A percentile compares a stretch with the other conserved stretches of the same genome.
These are phyloP conservation scores for Penicillium angulare DNA, from an alignment of 495 filamentous ascomycete genomes.

Conservation along the genomic window DNA sequence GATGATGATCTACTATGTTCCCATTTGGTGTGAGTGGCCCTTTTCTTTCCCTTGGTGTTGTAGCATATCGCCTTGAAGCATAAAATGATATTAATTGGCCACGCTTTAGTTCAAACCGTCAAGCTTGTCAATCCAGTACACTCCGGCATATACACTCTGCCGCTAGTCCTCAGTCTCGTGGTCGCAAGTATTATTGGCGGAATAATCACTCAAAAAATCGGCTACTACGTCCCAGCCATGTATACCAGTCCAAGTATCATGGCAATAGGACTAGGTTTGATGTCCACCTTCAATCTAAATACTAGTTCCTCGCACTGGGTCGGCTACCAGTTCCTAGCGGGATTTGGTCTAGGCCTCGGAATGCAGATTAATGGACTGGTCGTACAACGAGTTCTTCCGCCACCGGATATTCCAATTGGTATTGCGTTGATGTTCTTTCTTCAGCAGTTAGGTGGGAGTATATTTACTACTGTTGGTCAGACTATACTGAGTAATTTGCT, in stretches of 20 bases:
- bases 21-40: neutral
- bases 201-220: conserved; percentile 54
- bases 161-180: conserved; percentile 64
- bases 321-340: conserved; percentile 71
- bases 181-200: conserved; percentile 63
- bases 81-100: conserved; percentile 55
- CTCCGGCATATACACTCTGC: conserved; percentile 76
- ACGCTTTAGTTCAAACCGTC: conserved; percentile 84
- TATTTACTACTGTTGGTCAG: conserved; percentile 73
- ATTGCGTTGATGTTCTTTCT: conserved; percentile 65
- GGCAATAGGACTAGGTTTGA: conserved; percentile 66
- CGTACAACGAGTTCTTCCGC: conserved; percentile 61
- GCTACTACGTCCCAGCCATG: conserved; percentile 79
- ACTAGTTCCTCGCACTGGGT: conserved; percentile 63
- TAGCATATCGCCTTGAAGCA: too few species aligned
- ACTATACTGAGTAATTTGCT: neutral
- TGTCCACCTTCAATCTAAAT: conserved; percentile 60
- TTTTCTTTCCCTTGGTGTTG: neutral
- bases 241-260: conserved; percentile 55
- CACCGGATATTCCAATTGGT: conserved; percentile 64
- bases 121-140: conserved; percentile 63
- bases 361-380: conserved; percentile 69
- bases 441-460: conserved; percentile 67
- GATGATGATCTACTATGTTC: conserved; percentile 55
- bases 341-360: conserved; percentile 65